Evolutionary conservation across 495 filamentous ascomycete species (phyloP).

Genomic region (Aspergillus bridgeri): DNA sequence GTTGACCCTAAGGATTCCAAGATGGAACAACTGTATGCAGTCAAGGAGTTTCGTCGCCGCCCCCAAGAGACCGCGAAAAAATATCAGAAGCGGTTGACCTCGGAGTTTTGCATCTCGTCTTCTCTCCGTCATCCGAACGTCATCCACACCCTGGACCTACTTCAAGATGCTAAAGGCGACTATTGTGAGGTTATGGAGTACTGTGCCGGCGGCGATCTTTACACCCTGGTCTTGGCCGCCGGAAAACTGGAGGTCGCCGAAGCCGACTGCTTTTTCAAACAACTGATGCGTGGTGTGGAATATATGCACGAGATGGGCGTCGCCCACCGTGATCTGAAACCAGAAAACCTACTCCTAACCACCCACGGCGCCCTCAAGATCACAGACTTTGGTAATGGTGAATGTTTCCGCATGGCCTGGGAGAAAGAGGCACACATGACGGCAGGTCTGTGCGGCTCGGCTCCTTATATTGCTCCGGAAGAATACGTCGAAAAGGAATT

Average conservation of each 20-base stretch:
- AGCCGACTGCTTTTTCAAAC: slow-evolving; percentile 98
- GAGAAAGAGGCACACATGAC: slow-evolving; percentile 98
- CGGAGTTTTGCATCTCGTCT: slow-evolving; percentile 98
- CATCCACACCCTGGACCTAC: slow-evolving; percentile 93
- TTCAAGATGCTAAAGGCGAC: slow-evolving; percentile 95
- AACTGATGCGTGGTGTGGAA: slow-evolving; percentile 98
- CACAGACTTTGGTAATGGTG: slow-evolving; percentile 98
- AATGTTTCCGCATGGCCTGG: slow-evolving; percentile 99
- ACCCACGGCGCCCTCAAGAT: slow-evolving; percentile 95
- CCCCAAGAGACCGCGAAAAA: slow-evolving; percentile 93
- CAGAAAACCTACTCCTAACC: slow-evolving; percentile 93
- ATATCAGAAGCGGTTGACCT: slow-evolving; percentile 97
- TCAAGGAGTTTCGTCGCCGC: slow-evolving; percentile 95
- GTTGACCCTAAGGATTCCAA: slow-evolving; percentile 74
- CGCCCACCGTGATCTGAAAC: slow-evolving; percentile 94
- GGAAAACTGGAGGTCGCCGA: slow-evolving; percentile 90
- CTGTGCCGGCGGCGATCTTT: slow-evolving; percentile 94
- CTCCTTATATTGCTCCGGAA: slow-evolving; percentile 96
- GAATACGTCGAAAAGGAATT: slow-evolving; percentile 95
- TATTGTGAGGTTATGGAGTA: slow-evolving; percentile 99
- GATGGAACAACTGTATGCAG: slow-evolving; percentile 88
- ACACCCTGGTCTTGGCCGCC: slow-evolving; percentile 87
- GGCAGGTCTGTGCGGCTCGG: slow-evolving; percentile 89
- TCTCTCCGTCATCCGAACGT: slow-evolving; percentile 96
- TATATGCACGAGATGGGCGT: slow-evolving; percentile 99